These are phyloP conservation scores for Pittosporum tobira DNA, from an alignment of 129 eudicot genomes.

Conservation along the genomic window DNA sequence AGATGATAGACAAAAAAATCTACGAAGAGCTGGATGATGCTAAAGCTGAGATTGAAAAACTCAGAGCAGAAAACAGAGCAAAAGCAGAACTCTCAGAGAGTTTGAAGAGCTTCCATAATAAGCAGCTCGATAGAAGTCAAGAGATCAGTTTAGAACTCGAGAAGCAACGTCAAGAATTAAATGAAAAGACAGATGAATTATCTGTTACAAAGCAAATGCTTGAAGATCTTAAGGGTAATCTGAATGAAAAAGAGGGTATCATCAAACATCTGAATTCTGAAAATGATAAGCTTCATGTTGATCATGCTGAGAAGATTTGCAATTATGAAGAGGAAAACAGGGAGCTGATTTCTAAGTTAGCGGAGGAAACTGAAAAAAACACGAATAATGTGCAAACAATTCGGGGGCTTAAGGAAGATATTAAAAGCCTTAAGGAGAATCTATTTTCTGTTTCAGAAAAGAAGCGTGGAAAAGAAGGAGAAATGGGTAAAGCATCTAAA, in stretches of 20 bases:
- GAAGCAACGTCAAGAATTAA: constrained; percentile 34
- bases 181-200: constrained; percentile 38
- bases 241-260: constrained; percentile 47
- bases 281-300: constrained; percentile 48
- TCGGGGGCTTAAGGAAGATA: constrained; percentile 36
- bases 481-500: constrained; percentile 35
- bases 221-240: constrained; percentile 34
- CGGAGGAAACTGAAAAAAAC: constrained; percentile 42
- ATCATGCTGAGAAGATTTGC: constrained; percentile 35
- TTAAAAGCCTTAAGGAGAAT: constrained; percentile 47
- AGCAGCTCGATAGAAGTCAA: constrained; percentile 42
- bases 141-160: constrained; percentile 47
- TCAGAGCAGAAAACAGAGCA: constrained; percentile 31
- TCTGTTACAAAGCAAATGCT: constrained; percentile 25
- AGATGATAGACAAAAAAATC: constrained; percentile 37
- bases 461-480: constrained; percentile 41
- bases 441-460: constrained; percentile 36
- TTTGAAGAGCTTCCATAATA: constrained; percentile 47
- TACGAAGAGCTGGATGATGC: constrained; percentile 70
- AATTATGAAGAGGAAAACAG: constrained; percentile 53
- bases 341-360: constrained; percentile 38
- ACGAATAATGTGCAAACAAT: constrained; percentile 37
- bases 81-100: constrained; percentile 43
- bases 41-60: constrained; percentile 61
- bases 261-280: constrained; percentile 30